Evolutionary conservation across 495 filamentous ascomycete species (phyloP).

Genomic region (Penicillium waksmanii): DNA sequence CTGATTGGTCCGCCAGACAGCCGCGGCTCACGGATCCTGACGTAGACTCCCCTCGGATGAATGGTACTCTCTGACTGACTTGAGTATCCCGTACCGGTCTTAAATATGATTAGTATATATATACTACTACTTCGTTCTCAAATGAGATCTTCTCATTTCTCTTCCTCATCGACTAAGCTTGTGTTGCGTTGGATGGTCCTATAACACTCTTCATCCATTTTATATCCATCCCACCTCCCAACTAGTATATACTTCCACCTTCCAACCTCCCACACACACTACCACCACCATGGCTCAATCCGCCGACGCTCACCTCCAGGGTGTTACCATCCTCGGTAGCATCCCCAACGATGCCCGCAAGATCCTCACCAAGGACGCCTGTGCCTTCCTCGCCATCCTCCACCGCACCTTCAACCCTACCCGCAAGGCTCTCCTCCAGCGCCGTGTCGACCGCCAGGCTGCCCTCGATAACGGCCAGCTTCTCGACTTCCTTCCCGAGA

Average conservation of each 20-base stretch:
- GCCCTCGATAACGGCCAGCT: slow-evolving; percentile 91
- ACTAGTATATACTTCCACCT: not conserved
- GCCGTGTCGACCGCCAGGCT: slow-evolving; percentile 83
- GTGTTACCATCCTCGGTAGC: slow-evolving; percentile 80
- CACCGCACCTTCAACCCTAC: slow-evolving; percentile 92
- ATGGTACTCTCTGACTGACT: not conserved
- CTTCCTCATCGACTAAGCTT: not conserved
- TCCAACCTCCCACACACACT: not conserved
- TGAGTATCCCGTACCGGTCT: not conserved
- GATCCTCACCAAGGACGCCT: slow-evolving; percentile 89
- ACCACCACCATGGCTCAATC: slow-evolving; percentile 61
- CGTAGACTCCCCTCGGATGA: slow-evolving; percentile 12
- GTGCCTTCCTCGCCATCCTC: slow-evolving; percentile 90
- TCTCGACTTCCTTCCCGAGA: slow-evolving; percentile 97
- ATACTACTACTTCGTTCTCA: slow-evolving; percentile 8
- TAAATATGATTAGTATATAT: slow-evolving; percentile 15
- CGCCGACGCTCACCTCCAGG: slow-evolving; percentile 77
- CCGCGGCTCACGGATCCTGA: slow-evolving; percentile 5
- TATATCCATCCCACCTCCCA: not conserved
- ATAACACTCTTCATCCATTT: not conserved
- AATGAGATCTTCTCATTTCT: slow-evolving; percentile 7
- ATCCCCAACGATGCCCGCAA: slow-evolving; percentile 80
- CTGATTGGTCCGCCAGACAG: slow-evolving; percentile 1
- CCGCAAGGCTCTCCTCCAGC: slow-evolving; percentile 86
- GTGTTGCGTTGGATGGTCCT: not conserved